Percentiles rank a stretch among this genome's conserved stretches.
phyloP scores from a whole-genome alignment of 768 basidiomycete species.

The Serendipita sp. region DNA sequence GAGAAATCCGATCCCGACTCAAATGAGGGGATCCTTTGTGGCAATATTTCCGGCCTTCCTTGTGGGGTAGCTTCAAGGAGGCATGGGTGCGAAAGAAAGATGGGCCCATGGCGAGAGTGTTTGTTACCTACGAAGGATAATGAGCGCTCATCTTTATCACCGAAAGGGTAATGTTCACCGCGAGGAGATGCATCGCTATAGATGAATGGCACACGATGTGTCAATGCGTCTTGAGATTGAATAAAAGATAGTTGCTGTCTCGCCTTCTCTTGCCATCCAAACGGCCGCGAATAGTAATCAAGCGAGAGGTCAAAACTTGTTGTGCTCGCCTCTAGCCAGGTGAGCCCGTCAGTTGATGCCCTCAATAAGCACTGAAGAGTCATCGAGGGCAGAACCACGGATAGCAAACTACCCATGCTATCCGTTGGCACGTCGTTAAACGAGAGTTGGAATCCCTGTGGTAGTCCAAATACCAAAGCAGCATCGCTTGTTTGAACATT shows the following conservation, averaged over 20 bases:
- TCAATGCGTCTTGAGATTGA: conserved; percentile 49
- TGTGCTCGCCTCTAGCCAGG: conserved; percentile 54
- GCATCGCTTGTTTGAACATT: conserved; percentile 39
- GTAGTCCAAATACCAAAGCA: conserved; percentile 38
- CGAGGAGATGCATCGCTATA: conserved; percentile 14
- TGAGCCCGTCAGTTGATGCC: background rate
- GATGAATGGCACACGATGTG: conserved; percentile 44
- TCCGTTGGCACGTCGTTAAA: conserved; percentile 54
- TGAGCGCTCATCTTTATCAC: background rate
- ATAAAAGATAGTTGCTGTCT: conserved; percentile 50
- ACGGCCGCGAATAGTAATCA: conserved; percentile 55
- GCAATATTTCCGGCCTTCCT: background rate
- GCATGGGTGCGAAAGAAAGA: conserved; percentile 16
- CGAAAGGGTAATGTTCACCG: background rate
- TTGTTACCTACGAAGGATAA: background rate
- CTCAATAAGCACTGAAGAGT: conserved; percentile 11
- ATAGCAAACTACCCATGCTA: conserved; percentile 25
- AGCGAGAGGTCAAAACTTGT: conserved; percentile 38
- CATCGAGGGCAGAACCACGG: background rate
- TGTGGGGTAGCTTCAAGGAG: background rate
- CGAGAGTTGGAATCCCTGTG: conserved; percentile 46
- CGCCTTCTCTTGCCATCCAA: conserved; percentile 36
- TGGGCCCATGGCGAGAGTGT: conserved; percentile 11
- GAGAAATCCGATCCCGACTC: conserved; percentile 33
- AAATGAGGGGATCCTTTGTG: background rate